Evolutionary conservation across 768 basidiomycete species (phyloP), one percentile per base, ranked within the genome.

Genomic region (Collybia nuda): DNA sequence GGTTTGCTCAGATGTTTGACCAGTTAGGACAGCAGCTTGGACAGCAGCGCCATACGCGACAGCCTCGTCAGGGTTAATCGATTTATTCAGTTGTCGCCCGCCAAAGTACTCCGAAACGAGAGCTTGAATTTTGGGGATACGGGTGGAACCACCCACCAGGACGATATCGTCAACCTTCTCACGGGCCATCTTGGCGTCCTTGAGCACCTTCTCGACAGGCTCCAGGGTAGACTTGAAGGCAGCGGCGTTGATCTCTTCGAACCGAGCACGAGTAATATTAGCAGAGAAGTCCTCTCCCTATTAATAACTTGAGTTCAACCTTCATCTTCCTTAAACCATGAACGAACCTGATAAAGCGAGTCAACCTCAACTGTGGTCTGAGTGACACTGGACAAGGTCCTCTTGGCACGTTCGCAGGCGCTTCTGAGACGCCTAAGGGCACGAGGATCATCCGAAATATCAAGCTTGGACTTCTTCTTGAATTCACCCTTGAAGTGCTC

Each of bases 401-500:
- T 83, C 88, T 99, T 99, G 55, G 97, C 97, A 79, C 97, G 94
- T 74, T 99, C 97, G 76, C 97, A 99, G 58, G 97, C 97, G 63
- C 90, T 93, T 59, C 94, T 84, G 65, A 99, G 81, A 70, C 97
- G 93, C 58, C 97, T 84, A 60, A 98, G 84, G 55, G 97, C 97
- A 78, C 97, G 93, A 54, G 97, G 80, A 76, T 99, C 96, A 42
- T 91, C 92, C 36, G 93, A 93, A 71, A 99, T 94, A 70, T 99
- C 97, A 66, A 86, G 85, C 78, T 98, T 96, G 65, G 88, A 85
- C 82, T 98, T 98, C 63, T 82, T 81, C 84, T 96, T 92, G 86
- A 99, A 99, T 78, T 99, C 97, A 70, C 88, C 90, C 84, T 96
- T 96, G 90, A 99, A 98, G 82, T 95, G 91, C 47, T 99, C 93